phyloP scores from a whole-genome alignment of 2,329 filamentous ascomycete genomes.

The Cytospora paraplurivora region DNA sequence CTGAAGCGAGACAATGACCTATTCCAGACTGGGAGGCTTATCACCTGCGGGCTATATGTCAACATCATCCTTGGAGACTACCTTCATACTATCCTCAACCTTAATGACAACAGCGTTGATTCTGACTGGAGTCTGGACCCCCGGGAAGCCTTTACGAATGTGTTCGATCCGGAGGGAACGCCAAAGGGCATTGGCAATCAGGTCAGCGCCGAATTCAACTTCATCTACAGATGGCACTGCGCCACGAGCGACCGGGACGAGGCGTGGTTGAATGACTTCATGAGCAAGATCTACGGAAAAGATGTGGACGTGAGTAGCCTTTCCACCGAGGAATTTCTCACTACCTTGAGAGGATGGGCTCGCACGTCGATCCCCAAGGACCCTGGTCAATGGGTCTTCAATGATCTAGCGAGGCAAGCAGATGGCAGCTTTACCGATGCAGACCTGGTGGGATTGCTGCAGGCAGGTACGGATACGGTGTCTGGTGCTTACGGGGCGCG shows the following conservation, averaged over 20 bases:
- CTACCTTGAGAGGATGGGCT: constrained; percentile 37
- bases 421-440: constrained; percentile 59
- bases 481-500: constrained; percentile 61
- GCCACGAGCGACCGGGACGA: constrained; percentile 63
- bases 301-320: constrained; percentile 11
- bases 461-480: constrained; percentile 60
- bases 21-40: constrained; percentile 58
- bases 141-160: constrained; percentile 44
- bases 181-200: constrained; percentile 65
- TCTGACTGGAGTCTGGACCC: constrained; percentile 66
- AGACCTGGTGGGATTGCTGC: constrained; percentile 59
- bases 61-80: constrained; percentile 63
- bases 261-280: constrained; percentile 60
- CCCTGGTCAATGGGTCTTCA: constrained; percentile 51
- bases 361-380: constrained; percentile 45
- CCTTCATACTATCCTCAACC: constrained; percentile 61
- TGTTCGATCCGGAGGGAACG: constrained; percentile 47
- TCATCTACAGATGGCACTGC: constrained; percentile 68
- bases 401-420: constrained; percentile 47
- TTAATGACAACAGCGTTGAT: constrained; percentile 53
- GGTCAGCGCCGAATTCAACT: constrained; percentile 68
- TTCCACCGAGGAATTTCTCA: constrained; percentile 29
- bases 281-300: constrained; percentile 40
- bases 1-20: constrained; percentile 48
- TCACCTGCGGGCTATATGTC: constrained; percentile 57